Evolutionary conservation across 164 flowering plant genomes (phyloP).

Genomic region (Akebia trifoliata): DNA sequence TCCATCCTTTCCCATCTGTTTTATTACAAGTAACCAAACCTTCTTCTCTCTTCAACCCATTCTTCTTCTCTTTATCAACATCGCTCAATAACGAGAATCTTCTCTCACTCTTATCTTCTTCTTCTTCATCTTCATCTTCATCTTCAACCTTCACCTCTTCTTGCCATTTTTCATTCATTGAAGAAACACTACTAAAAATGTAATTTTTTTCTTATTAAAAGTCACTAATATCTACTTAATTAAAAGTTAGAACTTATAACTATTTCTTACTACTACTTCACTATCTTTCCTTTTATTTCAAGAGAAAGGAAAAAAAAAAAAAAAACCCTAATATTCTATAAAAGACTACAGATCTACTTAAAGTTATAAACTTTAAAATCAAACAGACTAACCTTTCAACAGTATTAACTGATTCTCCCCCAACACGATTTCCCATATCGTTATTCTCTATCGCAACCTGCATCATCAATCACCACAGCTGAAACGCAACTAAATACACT

Average conservation of each 20-base stretch:
- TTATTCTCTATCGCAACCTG: conserved; percentile 29
- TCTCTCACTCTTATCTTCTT: background rate
- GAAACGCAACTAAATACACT: conserved; percentile 5
- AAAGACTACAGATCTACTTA: background rate
- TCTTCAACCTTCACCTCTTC: background rate
- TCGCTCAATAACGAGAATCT: background rate
- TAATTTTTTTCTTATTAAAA: background rate
- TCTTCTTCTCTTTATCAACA: background rate
- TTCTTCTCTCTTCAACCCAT: conserved; percentile 2
- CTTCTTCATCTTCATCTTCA: background rate
- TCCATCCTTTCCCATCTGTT: conserved; percentile 42
- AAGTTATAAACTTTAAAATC: conserved; percentile 5
- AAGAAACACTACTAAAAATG: background rate
- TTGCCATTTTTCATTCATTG: background rate
- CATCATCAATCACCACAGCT: background rate
- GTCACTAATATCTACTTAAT: background rate
- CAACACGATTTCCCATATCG: conserved; percentile 26
- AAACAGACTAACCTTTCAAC: conserved; percentile 29
- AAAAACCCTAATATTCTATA: conserved; percentile 18
- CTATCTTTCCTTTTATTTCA: background rate
- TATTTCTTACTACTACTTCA: background rate
- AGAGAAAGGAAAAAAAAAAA: background rate
- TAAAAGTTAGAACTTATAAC: background rate
- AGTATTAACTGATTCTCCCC: conserved; percentile 29
- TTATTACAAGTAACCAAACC: no score